Evolutionary conservation across 225 moss, liverwort and hornwort species (phyloP), one percentile per base, ranked within the genome.

Genomic region (Antitrichia curtipendula): DNA sequence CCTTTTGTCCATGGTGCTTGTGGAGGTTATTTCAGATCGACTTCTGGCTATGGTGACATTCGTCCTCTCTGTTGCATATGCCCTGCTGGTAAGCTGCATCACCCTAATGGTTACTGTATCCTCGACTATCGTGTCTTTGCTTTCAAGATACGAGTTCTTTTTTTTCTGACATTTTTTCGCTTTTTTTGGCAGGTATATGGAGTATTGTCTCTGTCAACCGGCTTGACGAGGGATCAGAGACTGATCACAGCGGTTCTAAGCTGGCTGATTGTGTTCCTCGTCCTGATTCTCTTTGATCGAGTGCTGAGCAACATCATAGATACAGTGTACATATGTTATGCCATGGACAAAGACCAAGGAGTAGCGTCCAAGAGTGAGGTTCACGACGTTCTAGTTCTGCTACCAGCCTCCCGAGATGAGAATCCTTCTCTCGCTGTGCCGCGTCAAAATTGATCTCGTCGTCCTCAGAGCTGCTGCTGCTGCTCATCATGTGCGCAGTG

Each of bases 301-400:
- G 90, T 96, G 43, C 76, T 98, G 64, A 93, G 92, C 84, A 93
- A 94, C 89, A 88, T 96, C 21, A 90, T 98, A 16, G 95, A 98
- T 74, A 95, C 95, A 31, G 96, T 98, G 64, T 98, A 98, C 82
- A 95, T 98, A 65, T 96, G 98, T 80, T 96, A 93, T 47, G 98
- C 96, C 80, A 95, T 98, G 96, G 96, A 98, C 84, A 96, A 94
- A 83, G 98, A 98, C 78, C 89, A 91, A 83, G 93, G 93, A 54
- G 91, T 93, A 38, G 89, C 93, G 31, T 94, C 96, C 75, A 94
- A 94, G 87, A 81, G 86, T 38, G 96, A 96, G 85, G 87, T 96
- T 69, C 95, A 96, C 69, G 91, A 96, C 66, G 93, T 96, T 49
- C 84, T 94, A 85, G 94, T 96, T 65, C 78, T 93, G 38, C 96